phyloP scores from a whole-genome alignment of 2,329 filamentous ascomycete genomes.

The Talaromyces pinophilus region DNA sequence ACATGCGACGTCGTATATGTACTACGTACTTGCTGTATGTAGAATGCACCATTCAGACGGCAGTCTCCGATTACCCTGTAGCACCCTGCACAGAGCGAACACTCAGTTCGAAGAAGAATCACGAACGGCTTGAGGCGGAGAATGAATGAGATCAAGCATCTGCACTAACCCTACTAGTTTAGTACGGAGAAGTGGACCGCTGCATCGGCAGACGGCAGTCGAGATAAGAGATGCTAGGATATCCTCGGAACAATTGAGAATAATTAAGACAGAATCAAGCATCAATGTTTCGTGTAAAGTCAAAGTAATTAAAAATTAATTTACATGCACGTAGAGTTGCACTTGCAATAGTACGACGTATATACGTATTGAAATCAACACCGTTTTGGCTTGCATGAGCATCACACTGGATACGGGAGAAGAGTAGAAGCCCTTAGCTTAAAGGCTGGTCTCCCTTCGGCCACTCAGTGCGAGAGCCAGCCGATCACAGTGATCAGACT shows the following conservation, averaged over 20 bases:
- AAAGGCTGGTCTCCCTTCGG: background rate
- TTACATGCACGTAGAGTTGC: background rate
- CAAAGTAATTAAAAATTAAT: constrained; percentile 12
- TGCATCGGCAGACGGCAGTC: background rate
- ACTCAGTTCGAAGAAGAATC: background rate
- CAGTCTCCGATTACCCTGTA: background rate
- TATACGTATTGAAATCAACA: background rate
- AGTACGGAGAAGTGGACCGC: constrained; percentile 15
- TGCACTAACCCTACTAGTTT: background rate
- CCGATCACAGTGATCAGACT: background rate
- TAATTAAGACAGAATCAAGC: background rate
- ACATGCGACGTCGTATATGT: background rate
- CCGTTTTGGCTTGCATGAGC: background rate
- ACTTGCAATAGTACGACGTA: background rate
- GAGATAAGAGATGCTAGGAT: background rate
- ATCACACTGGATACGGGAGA: background rate
- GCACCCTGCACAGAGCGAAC: background rate
- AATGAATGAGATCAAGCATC: background rate
- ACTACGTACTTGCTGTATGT: background rate
- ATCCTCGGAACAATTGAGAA: background rate
- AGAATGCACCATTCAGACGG: background rate
- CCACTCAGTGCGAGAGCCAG: constrained; percentile 8
- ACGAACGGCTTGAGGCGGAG: constrained; percentile 7
- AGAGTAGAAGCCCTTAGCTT: background rate
- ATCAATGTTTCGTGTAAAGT: constrained; percentile 3